Evolutionary conservation across 345 rosid genomes (phyloP).

Genomic region (Arabidopsis thaliana): DNA sequence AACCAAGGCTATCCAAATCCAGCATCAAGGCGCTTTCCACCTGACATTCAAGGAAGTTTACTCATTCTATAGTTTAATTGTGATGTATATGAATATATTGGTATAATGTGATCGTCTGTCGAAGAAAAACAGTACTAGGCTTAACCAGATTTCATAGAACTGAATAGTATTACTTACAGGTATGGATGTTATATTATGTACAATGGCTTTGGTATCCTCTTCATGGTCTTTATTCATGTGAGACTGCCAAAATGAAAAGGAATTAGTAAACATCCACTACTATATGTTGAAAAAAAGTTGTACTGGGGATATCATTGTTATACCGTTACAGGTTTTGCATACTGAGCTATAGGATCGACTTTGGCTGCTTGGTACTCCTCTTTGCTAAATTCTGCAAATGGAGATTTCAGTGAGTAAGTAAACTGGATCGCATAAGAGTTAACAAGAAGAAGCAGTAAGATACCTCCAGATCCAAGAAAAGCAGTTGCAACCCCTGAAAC

Average conservation of each 20-base stretch:
- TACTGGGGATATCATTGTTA: conserved; percentile 4
- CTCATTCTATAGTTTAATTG: background rate
- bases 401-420: background rate
- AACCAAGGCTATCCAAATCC: conserved; percentile 92
- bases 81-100: conserved; percentile 5
- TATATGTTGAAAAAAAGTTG: background rate
- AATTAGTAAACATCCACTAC: background rate
- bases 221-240: conserved; percentile 96
- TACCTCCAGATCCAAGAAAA: conserved; percentile 94
- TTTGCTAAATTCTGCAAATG: conserved; percentile 67
- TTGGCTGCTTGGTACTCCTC: conserved; percentile 72
- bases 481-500: conserved; percentile 95
- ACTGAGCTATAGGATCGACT: conserved; percentile 87
- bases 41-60: conserved; percentile 48
- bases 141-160: background rate
- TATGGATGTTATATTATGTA: conserved; percentile 71
- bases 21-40: conserved; percentile 88
- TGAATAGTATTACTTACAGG: conserved; percentile 55
- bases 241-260: conserved; percentile 52
- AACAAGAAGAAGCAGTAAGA: conserved; percentile 33
- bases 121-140: background rate
- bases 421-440: background rate
- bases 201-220: conserved; percentile 85
- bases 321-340: conserved; percentile 89
- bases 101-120: conserved; percentile 14